Evolutionary conservation across 306 rosid species (phyloP).

Genomic region (Arachis hypogaea): DNA sequence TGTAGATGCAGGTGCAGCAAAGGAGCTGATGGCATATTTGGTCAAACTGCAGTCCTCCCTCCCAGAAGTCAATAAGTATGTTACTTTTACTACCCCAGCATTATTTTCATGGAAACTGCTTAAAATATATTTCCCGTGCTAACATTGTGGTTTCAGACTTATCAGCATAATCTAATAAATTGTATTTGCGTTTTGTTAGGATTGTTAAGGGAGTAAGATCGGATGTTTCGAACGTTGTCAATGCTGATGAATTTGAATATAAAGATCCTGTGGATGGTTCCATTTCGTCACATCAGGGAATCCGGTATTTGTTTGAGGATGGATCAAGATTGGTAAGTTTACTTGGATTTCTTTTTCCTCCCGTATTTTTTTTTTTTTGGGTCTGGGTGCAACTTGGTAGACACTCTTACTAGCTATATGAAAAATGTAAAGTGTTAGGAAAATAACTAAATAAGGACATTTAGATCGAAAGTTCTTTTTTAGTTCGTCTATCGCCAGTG

Average conservation of each 20-base stretch:
- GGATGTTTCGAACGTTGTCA: conserved; percentile 76
- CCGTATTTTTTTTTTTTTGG: no score
- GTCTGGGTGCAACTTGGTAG: no score
- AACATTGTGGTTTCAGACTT: conserved; percentile 17
- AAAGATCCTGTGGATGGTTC: conserved; percentile 95
- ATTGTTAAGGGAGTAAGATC: conserved; percentile 67
- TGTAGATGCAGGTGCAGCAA: conserved; percentile 95
- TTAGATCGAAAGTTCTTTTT: conserved; percentile 17
- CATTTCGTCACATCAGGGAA: conserved; percentile 92
- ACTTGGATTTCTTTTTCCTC: background rate
- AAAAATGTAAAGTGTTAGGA: conserved; percentile 10
- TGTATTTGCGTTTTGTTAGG: conserved; percentile 47
- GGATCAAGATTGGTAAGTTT: conserved; percentile 95
- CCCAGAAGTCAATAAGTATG: conserved; percentile 84
- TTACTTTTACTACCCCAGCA: conserved; percentile 21
- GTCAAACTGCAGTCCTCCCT: conserved; percentile 90
- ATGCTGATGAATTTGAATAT: conserved; percentile 93
- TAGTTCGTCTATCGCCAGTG: conserved; percentile 13
- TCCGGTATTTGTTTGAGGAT: conserved; percentile 94
- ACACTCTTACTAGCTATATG: conserved; percentile 11
- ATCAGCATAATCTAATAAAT: conserved; percentile 9
- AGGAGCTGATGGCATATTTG: conserved; percentile 86
- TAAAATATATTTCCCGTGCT: conserved; percentile 16
- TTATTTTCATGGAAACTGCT: conserved; percentile 22
- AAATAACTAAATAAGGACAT: background rate